Evolutionary conservation across 78 protist genomes (phyloP), one percentile per base, ranked within the genome.

Genomic region (Monocercomonoides exilis): DNA sequence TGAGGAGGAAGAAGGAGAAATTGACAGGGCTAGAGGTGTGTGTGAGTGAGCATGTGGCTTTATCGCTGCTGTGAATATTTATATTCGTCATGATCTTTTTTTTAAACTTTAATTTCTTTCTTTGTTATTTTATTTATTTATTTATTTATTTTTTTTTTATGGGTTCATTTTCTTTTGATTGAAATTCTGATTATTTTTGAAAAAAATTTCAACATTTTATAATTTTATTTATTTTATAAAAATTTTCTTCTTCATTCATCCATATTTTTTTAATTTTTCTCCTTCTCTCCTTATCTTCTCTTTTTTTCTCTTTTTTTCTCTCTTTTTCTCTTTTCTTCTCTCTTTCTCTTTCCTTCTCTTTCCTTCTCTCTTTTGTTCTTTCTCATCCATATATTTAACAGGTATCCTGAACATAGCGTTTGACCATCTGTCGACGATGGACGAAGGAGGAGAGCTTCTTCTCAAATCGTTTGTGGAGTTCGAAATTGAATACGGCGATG

Each of bases 381-480:
- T 98, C 0, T 80, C 86, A 33, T 85, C 84, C 77, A n/a, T n/a
- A n/a, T n/a, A n/a, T n/a, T n/a, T n/a, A n/a, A n/a, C n/a, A n/a
- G n/a, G n/a, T n/a, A n/a, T n/a, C n/a, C n/a, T n/a, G n/a, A n/a
- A n/a, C n/a, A n/a, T n/a, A n/a, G n/a, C n/a, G n/a, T n/a, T 87
- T 93, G 84, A 64, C 44, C 3, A 96, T 97, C 6, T 97, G 98
- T 97, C 21, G 3, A 32, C 80, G 80, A 82, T 77, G 35, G 64
- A 97, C 99, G 0, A 95, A 93, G 87, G 80, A 95, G 42, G 98
- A 96, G 91, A 4, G 84, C 0, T 89, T 46, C 21, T 86, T 96
- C 35, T 93, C 91, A 1, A 98, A 96, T 88, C 33, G 0, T 94
- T 87, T 87, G 92, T 94, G 84, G 94, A 90, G 45, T 44, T 90